Base-by-base conservation (phyloP, 2,329 filamentous ascomycete species). In the Trichoderma atrobrunneum region DNA sequence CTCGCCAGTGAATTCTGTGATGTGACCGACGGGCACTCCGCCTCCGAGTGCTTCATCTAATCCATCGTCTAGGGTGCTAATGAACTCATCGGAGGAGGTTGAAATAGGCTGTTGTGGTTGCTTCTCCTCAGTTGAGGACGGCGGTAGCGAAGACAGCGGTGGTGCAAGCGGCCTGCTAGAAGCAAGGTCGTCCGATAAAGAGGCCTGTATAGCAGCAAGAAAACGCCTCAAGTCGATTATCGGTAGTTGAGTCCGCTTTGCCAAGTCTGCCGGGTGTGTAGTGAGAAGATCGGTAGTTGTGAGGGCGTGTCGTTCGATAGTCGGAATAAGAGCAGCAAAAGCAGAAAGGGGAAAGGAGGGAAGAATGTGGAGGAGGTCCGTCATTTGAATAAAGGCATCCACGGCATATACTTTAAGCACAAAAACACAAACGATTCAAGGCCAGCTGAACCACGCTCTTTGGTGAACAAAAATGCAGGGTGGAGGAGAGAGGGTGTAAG, bases 1-100 rank as follows among this genome's bases (percentile, higher is more conserved):
- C 84, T 98, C 96, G 72, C 96, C 96, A 2, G 94, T 92, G 73
- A 99, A 87, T 81, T 99, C 96, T 8, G 93, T 94, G 78, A 99
- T 85, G 81, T 92, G 92, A 61, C 94, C 93, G 3, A 90, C 87
- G 1, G 92, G 92, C 70, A 98, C 88, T 24, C 96, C 96, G 62
- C 95, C 95, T 73, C 88, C 89, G 51, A 98, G 86, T 3, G 82
- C 83, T 10, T 79, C 80, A 75, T 99, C 95, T 36, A 99, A 85
- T 48, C 82, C 82, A 64, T 88, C 84, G 80, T 97, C 93, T 57
- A 98, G 87, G 0, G 93, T 97, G 83, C 92, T 97, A 81, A 98
- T 93, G 60, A 70, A 54, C n/a, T n/a, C 56, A 66, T 64, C 59
- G n/a, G 32, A 26, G 12, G 24, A 10, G 7, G 85, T 86, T 89